A percentile compares a stretch with the other conserved stretches of the same genome.
Evolutionary conservation across 768 basidiomycete genomes (phyloP).

Genomic region (Naematelia aurantialba): DNA sequence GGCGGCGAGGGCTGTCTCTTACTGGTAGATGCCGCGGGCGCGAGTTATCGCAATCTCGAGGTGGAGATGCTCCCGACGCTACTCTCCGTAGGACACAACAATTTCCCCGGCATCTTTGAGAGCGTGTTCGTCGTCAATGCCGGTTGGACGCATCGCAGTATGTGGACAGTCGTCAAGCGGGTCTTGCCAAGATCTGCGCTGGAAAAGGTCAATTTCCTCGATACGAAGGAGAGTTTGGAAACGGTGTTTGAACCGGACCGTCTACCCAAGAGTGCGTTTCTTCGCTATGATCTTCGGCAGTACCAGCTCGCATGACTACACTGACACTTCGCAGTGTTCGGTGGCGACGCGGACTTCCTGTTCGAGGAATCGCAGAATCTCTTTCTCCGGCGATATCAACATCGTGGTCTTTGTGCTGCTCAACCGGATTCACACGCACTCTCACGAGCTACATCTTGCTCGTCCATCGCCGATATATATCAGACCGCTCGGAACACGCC

Average conservation of each 20-base stretch:
- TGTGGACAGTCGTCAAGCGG: constrained; percentile 48
- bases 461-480: constrained; percentile 43
- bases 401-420: neutral
- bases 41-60: constrained; percentile 47
- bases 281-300: no score
- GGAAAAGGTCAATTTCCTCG: constrained; percentile 45
- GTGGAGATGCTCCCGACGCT: constrained; percentile 47
- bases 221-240: constrained; percentile 21
- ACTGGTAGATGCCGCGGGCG: constrained; percentile 45
- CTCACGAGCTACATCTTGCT: constrained; percentile 13
- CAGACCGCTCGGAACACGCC: constrained; percentile 40
- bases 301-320: neutral
- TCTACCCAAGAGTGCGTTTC: constrained; percentile 33
- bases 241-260: constrained; percentile 37
- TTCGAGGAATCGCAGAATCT: constrained; percentile 24
- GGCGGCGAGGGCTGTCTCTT: constrained; percentile 39
- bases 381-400: constrained; percentile 20
- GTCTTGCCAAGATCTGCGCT: constrained; percentile 44
- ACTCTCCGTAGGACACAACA: constrained; percentile 39
- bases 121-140: constrained; percentile 45
- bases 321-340: constrained; percentile 20
- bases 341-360: constrained; percentile 23
- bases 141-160: constrained; percentile 43
- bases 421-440: neutral
- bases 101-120: constrained; percentile 47